Base-by-base conservation (phyloP, 257 asterid genomes). In the Nicotiana otophora region DNA sequence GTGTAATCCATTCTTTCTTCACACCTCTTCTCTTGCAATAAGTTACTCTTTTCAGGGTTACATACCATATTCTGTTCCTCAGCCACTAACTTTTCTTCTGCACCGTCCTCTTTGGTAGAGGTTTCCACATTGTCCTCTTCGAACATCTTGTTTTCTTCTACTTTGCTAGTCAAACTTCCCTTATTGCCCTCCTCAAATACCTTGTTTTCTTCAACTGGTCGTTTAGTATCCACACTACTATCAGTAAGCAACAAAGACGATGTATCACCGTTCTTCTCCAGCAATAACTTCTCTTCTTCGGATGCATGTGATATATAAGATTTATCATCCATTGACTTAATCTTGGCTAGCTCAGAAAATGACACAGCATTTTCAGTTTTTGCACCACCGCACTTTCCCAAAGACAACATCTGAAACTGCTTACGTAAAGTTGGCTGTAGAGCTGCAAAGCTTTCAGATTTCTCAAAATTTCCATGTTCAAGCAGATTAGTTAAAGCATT, bases 371-470 rank as follows among this genome's bases (percentile, higher is more conserved):
- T 26, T 26, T 26, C 80, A 14, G 80, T 74, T 4, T 74, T 48
- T 46, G 23, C 42, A 48, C 62, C 36, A 30, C 11, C 1, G 10
- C 14, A 7, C 7, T 14, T 72, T 14, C 6, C 62, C 26, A 74
- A 15, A 0, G 62, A 48, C 80, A 72, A 48, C 39, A 51, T 14
- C 42, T 74, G 80, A 26, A 74, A 48, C 28, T 26, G 23, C 62
- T 26, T 74, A 26, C 42, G 80, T 7, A 74, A 74, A 70, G 78
- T 46, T 20, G 58, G 26, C 34, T 70, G 58, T 70, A 11, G 78
- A 42, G 77, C 55, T 69, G 77, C 57, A 69, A 69, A 69, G 26
- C 75, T 66, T 66, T 66, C 75, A 31, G 75, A 12, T 66, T 66
- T 66, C 31, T 5, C 77, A 68, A 34, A 68, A 69, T n/a, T 39